Base-by-base conservation (phyloP, 2,329 filamentous ascomycete genomes). In the Aspergillus oerlinghausenensis region DNA sequence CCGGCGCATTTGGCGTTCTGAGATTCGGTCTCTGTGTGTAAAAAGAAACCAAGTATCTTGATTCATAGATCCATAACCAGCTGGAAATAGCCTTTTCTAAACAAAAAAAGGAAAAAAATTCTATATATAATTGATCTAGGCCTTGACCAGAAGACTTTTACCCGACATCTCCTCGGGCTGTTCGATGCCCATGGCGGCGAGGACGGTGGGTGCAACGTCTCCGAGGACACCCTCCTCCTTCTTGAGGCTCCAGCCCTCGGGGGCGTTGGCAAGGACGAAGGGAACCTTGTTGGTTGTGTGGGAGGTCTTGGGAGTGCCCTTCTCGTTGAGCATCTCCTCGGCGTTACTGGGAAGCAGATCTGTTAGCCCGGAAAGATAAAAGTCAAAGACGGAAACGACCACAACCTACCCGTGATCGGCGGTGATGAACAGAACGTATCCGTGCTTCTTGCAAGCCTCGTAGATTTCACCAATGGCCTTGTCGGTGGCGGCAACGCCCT, bases 201-300 rank as follows among this genome's bases (percentile, higher is more conserved):
- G 83, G 58, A 99, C 75, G 17, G 94, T 99, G n/a, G 94, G 94
- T 7, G 94, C 94, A 35, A 99, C 94, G 70, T 99, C 94, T 58
- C 94, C 94, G 23, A 99, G 82, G n/a, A 99, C 94, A 70, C 92
- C 93, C 59, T 87, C 86, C 56, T 85, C 82, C 79, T 92, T 88
- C 81, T 90, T 88, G 68, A 99, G 80, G 67, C 85, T 90, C 88
- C 89, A 97, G 66, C 90, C 89, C 71, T 89, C 84, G 43, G 94
- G 94, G 8, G 92, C 92, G 74, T 97, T 99, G 73, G 92, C 91
- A 92, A 99, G 96, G 77, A 97, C 85, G 73, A 99, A 93, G 9
- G 94, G 94, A 53, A 99, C 94, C 76, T 94, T 94, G 84, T 99
- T 99, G 65, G 89, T 92, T 49, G 94, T 99, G 82, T 99, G 94